Evolutionary conservation across 2,329 filamentous ascomycete genomes (phyloP), one percentile per base, ranked within the genome.

Genomic region (Colletotrichum euphorbiae): DNA sequence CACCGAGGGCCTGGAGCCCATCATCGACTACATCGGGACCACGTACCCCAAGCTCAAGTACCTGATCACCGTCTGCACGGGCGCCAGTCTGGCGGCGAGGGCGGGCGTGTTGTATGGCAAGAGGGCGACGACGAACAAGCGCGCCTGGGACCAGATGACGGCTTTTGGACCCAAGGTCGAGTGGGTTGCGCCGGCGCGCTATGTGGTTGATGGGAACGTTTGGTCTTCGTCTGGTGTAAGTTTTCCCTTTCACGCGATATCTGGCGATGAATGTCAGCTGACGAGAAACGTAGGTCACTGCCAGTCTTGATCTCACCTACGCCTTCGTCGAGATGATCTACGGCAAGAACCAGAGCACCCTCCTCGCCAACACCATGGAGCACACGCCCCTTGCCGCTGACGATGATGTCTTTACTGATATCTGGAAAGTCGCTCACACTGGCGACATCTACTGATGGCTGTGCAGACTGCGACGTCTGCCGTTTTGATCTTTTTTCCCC

Each of bases 91-190:
- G 4, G 81, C 87, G 0, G 90, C 90, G 0, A 78, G 80, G 48
- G 80, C 89, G 0, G 90, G 90, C 0, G 76, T 91, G 2, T 75
- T 93, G 33, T 83, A 91, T 68, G 86, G 87, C 0, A 81, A 79
- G 69, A 78, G 82, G 15, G 91, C 89, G 4, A 93, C 91, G 3
- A 90, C 87, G 15, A 93, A 92, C 74, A 93, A 92, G 77, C 76
- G 76, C 6, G 81, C 83, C 0, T 92, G 85, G 81, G 76, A 77
- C 7, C 76, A 76, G 70, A 83, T 87, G 8, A 84, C 78, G 2
- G 74, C 78, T 1, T 77, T 82, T 59, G 82, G 85, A 0, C 81
- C 83, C 0, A 77, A 82, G 0, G 87, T 90, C 0, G 76, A 85
- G 0, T 93, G 90, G 90, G 82, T 89, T 28, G 77, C 81, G 0